Conservation (phyloP, 1,284 basidiomycete genomes). For the Boletus smithii region DNA sequence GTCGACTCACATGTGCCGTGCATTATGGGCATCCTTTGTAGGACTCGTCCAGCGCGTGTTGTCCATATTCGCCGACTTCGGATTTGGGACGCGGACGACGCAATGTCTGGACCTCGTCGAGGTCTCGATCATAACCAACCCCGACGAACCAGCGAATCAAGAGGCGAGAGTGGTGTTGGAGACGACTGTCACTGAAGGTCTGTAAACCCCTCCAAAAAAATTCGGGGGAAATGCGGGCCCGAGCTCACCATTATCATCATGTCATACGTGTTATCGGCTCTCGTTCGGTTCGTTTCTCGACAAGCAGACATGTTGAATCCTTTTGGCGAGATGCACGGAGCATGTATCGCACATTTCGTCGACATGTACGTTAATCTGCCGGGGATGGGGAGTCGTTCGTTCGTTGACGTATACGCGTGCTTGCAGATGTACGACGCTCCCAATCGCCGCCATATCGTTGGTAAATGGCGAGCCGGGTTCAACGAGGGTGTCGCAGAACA, state of each 20-base stretch:
- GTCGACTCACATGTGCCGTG: too few relatives aligned
- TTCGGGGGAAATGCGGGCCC: background rate
- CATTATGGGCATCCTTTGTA: conserved; percentile 17
- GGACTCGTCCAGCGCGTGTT: conserved; percentile 14
- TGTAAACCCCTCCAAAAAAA: too few relatives aligned
- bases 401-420: background rate
- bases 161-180: conserved; percentile 51
- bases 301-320: conserved; percentile 51
- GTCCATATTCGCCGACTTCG: background rate
- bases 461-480: conserved; percentile 27
- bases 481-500: conserved; percentile 41
- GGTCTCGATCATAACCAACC: conserved; percentile 42
- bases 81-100: conserved; percentile 22
- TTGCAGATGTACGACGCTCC: conserved; percentile 45
- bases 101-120: conserved; percentile 39
- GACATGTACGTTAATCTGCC: conserved; percentile 49
- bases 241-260: too few relatives aligned
- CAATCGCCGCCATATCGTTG: conserved; percentile 34
- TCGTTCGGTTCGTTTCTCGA: background rate
- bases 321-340: conserved; percentile 47
- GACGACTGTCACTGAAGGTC: conserved; percentile 47
- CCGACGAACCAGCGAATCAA: conserved; percentile 42
- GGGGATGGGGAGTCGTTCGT: too few relatives aligned
- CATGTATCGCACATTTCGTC: conserved; percentile 48
- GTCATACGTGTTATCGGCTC: too few relatives aligned